Evolutionary conservation across 2,329 filamentous ascomycete genomes (phyloP), one percentile per base, ranked within the genome.

Genomic region (Coniochaeta sp.): DNA sequence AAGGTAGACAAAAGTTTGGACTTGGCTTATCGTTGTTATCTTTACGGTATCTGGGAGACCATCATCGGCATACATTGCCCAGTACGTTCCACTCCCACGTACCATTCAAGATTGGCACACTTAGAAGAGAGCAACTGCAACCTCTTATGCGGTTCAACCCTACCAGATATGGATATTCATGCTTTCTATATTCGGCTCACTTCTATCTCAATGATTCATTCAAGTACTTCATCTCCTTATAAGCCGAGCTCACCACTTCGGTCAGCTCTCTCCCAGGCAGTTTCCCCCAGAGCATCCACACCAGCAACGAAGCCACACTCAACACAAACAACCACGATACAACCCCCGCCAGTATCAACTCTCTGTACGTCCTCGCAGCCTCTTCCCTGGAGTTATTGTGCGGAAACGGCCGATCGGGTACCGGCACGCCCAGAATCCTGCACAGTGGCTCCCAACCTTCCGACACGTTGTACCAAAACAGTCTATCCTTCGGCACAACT

Each of bases 381-480:
- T 40, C 33, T 9, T 34, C 12, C 22, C 36, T 58, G n/a, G 59
- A 60, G 63, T 74, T 73, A 62, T 72, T 72, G 60, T 74, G 72
- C 11, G 72, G 72, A 61, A 74, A 74, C 22, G 70, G 71, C 19
- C 64, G 58, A 57, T 73, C 67, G 3, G 72, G 70, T 33, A 72
- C 61, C 7, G 71, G 70, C n/a, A 72, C 66, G 61, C 69, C 64
- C 40, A 73, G 67, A 57, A 73, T 72, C 60, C 67, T 67, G 65
- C 71, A 73, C 33, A 73, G 64, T 6, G 71, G 71, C 57, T 68
- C 71, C 71, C 71, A 73, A 11, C 71, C 71, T 26, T 73, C 67
- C 62, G 68, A 70, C 34, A 73, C 70, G 34, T 72, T 65, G 61
- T 73, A 74, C 63, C 69, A 73, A 63, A 70, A 70, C 2, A 74